Evolutionary conservation across 2,329 filamentous ascomycete species (phyloP).

Genomic region (Colletotrichum costaricense): DNA sequence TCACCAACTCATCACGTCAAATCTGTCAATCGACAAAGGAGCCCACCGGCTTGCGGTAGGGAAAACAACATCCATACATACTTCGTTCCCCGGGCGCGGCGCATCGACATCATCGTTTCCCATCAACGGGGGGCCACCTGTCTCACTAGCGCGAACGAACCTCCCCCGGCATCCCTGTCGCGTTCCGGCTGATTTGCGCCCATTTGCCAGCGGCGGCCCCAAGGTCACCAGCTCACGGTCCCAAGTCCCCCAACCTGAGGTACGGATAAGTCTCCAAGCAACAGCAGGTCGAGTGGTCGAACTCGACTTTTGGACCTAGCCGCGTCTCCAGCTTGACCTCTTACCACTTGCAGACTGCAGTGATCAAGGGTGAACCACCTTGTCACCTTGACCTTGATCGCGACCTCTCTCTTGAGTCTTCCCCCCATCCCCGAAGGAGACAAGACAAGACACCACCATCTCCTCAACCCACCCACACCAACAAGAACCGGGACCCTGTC

Average conservation of each 20-base stretch:
- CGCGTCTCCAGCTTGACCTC: background rate
- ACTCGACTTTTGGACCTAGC: background rate
- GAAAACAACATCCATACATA: background rate
- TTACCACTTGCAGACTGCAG: background rate
- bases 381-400: background rate
- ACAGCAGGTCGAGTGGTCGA: background rate
- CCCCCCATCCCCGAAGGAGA: background rate
- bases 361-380: background rate
- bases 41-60: background rate
- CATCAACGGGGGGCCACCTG: slow-evolving; percentile 32
- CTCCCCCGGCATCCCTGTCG: slow-evolving; percentile 34
- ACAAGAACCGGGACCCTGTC: background rate
- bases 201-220: slow-evolving; percentile 33
- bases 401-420: background rate
- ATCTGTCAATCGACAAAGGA: background rate
- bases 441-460: background rate
- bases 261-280: no score
- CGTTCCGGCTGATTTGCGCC: slow-evolving; percentile 37
- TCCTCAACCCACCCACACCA: background rate
- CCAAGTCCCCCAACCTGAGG: background rate
- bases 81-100: slow-evolving; percentile 21
- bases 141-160: slow-evolving; percentile 39
- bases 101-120: slow-evolving; percentile 36
- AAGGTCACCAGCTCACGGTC: slow-evolving; percentile 34
- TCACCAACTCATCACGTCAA: background rate